These are phyloP conservation scores for Aspergillus fischeri DNA, from an alignment of 2,329 filamentous ascomycete genomes.

Conservation along the genomic window DNA sequence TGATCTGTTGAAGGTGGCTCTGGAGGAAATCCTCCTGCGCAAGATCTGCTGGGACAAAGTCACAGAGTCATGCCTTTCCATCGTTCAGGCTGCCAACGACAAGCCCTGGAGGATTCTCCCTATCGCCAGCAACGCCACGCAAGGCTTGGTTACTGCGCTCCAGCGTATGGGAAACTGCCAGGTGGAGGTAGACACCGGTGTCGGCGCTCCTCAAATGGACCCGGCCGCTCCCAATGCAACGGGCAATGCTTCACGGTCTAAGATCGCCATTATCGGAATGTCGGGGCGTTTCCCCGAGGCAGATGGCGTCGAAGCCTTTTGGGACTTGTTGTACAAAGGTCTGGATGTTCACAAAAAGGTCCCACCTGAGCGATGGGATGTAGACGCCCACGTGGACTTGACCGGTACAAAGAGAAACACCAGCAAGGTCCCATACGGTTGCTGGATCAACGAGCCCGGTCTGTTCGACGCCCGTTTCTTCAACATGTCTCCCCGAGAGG, in stretches of 20 bases:
- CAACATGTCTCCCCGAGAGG: constrained; percentile 73
- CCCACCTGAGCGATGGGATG: constrained; percentile 64
- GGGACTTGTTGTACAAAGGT: constrained; percentile 66
- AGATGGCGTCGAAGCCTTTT: constrained; percentile 61
- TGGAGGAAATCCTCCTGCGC: constrained; percentile 37
- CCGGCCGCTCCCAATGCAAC: constrained; percentile 20
- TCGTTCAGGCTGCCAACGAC: constrained; percentile 13
- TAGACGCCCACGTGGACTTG: constrained; percentile 62
- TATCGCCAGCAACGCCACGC: constrained; percentile 29
- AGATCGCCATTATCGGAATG: constrained; percentile 71
- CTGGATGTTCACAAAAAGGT: constrained; percentile 64
- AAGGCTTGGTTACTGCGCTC: constrained; percentile 28
- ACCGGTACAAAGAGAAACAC: constrained; percentile 68
- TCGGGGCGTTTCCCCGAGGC: constrained; percentile 68
- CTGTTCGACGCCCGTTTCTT: constrained; percentile 71
- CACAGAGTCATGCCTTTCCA: constrained; percentile 28
- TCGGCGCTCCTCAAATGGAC: constrained; percentile 23
- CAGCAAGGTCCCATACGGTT: constrained; percentile 66
- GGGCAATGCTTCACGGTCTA: constrained; percentile 19
- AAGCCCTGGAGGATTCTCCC: constrained; percentile 25
- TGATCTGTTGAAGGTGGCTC: constrained; percentile 28
- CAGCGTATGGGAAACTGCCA: constrained; percentile 26
- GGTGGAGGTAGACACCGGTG: constrained; percentile 23
- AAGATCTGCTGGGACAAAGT: constrained; percentile 42
- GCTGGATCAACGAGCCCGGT: constrained; percentile 66